Conservation (phyloP, 2,329 filamentous ascomycete species). For the Tolypocladium pustulatum region DNA sequence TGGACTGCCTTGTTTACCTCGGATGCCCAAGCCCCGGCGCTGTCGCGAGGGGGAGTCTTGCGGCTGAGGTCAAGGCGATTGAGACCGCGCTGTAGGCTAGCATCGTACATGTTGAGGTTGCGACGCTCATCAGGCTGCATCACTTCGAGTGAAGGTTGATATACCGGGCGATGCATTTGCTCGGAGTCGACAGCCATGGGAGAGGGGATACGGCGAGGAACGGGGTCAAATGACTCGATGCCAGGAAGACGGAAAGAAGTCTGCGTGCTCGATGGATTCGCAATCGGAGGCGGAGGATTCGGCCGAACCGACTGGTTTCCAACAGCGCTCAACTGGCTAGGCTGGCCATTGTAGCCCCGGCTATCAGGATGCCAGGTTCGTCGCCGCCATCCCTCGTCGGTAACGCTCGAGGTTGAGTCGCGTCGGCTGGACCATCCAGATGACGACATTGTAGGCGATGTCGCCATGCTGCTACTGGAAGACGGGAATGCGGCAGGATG, state of each 20-base stretch:
- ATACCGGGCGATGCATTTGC: conserved; percentile 21
- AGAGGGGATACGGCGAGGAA: conserved; percentile 56
- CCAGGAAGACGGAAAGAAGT: conserved; percentile 65
- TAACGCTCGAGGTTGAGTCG: conserved; percentile 50
- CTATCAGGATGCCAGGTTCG: conserved; percentile 87
- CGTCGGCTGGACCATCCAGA: conserved; percentile 49
- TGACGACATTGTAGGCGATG: conserved; percentile 55
- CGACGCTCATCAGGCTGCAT: conserved; percentile 34
- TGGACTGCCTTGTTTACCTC: conserved; percentile 46
- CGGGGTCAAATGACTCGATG: conserved; percentile 82
- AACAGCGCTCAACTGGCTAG: conserved; percentile 66
- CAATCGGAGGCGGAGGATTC: conserved; percentile 40
- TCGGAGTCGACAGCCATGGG: conserved; percentile 67
- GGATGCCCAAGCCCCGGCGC: conserved; percentile 44
- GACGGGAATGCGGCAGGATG: conserved; percentile 44
- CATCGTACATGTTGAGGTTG: conserved; percentile 51
- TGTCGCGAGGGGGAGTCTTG: conserved; percentile 38
- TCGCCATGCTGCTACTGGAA: conserved; percentile 46
- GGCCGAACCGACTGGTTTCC: conserved; percentile 55
- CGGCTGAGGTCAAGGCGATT: conserved; percentile 55
- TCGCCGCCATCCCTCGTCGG: conserved; percentile 69
- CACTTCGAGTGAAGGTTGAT: conserved; percentile 17
- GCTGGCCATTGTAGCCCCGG: conserved; percentile 49
- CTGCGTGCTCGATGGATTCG: conserved; percentile 38
- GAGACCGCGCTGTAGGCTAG: conserved; percentile 53